A percentile compares a stretch with the other conserved stretches of the same genome.
Conservation (phyloP, 805 yeast genomes). For the Kregervanrija fluxuum region DNA sequence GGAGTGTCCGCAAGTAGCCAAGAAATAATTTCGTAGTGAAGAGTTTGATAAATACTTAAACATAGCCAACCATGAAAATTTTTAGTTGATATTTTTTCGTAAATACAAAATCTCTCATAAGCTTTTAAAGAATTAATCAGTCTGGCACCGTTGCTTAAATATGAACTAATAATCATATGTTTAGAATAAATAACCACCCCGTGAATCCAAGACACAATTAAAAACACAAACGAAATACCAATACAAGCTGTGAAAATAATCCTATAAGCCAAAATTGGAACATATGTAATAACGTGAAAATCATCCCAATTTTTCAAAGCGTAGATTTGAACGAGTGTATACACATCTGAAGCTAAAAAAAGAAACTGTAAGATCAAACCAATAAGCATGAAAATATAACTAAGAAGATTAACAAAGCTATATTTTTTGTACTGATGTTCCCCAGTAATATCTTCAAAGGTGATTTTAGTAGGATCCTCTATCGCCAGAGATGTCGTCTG, state of each 20-base stretch:
- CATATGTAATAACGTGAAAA: conserved; percentile 25
- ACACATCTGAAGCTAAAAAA: conserved; percentile 61
- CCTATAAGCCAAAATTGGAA: conserved; percentile 25
- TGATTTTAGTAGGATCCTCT: conserved; percentile 18
- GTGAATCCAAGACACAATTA: conserved; percentile 48
- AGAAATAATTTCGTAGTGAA: conserved; percentile 51
- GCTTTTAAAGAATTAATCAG: conserved; percentile 46
- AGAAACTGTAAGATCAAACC: conserved; percentile 43
- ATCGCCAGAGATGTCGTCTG: conserved; percentile 1
- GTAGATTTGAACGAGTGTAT: conserved; percentile 67
- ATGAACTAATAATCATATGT: conserved; percentile 59
- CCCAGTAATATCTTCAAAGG: conserved; percentile 23
- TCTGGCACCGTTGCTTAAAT: conserved; percentile 59
- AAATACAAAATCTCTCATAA: conserved; percentile 66
- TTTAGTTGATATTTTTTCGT: conserved; percentile 61
- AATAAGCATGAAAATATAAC: conserved; percentile 33
- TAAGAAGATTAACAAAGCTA: conserved; percentile 34
- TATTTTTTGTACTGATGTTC: conserved; percentile 30
- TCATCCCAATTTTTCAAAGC: conserved; percentile 48
- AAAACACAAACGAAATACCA: conserved; percentile 53
- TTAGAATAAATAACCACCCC: conserved; percentile 55
- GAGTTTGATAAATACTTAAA: conserved; percentile 55
- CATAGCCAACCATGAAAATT: conserved; percentile 60
- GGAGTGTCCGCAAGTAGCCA: conserved; percentile 78
- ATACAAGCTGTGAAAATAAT: conserved; percentile 53